Conservation (phyloP, 345 rosid genomes). For the Tarenaya hassleriana region DNA sequence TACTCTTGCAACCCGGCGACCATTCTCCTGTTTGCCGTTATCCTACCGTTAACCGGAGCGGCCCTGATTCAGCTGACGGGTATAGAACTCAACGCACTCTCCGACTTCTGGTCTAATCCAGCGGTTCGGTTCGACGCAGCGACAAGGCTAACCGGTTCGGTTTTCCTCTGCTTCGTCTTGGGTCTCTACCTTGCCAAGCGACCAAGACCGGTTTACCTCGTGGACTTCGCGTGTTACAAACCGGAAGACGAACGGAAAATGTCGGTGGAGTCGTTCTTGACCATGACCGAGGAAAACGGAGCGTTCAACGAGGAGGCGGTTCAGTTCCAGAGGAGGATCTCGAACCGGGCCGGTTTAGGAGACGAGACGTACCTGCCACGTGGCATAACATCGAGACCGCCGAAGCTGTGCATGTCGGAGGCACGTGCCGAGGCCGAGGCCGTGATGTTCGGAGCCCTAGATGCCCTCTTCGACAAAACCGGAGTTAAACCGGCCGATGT, state of each 20-base stretch:
- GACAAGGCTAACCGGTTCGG: slow-evolving; percentile 34
- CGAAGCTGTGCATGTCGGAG: slow-evolving; percentile 57
- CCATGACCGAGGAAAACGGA: slow-evolving; percentile 50
- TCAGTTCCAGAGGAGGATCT: slow-evolving; percentile 55
- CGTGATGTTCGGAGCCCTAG: slow-evolving; percentile 67
- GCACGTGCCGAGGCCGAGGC: slow-evolving; percentile 76
- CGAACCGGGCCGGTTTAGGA: slow-evolving; percentile 63
- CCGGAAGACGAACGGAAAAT: slow-evolving; percentile 58
- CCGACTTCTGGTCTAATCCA: slow-evolving; percentile 41
- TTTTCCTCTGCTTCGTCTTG: slow-evolving; percentile 36
- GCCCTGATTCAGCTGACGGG: slow-evolving; percentile 45
- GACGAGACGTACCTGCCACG: slow-evolving; percentile 67
- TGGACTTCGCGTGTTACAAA: slow-evolving; percentile 67
- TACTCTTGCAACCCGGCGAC: slow-evolving; percentile 58
- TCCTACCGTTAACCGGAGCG: slow-evolving; percentile 40
- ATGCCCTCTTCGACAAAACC: slow-evolving; percentile 51
- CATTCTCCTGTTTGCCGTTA: slow-evolving; percentile 31
- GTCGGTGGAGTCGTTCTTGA: slow-evolving; percentile 48
- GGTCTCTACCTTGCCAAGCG: slow-evolving; percentile 48
- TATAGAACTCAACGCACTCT: slow-evolving; percentile 33
- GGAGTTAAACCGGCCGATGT: slow-evolving; percentile 49
- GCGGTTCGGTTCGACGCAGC: slow-evolving; percentile 36
- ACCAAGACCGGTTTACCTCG: slow-evolving; percentile 58
- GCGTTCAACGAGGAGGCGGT: slow-evolving; percentile 43
- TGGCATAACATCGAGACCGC: slow-evolving; percentile 55